Conservation (phyloP, 1,139 yeast species). For the Geotrichum carabidarum region DNA sequence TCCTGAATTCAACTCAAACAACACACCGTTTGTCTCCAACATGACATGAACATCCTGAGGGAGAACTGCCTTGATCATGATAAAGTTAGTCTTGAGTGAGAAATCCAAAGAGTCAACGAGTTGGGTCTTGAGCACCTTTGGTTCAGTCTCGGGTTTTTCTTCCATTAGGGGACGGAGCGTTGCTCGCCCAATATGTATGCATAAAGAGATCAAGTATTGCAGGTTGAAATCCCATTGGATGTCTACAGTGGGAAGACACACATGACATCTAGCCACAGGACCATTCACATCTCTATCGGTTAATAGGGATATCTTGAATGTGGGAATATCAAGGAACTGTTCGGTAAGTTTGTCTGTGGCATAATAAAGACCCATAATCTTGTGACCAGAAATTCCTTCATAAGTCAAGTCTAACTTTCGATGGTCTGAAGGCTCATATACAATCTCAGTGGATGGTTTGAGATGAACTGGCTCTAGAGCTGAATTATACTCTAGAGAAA, state of each 20-base stretch:
- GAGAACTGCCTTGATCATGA: constrained; percentile 46
- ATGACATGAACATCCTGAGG: constrained; percentile 52
- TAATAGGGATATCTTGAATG: constrained; percentile 23
- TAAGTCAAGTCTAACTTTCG: constrained; percentile 22
- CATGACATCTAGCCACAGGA: constrained; percentile 23
- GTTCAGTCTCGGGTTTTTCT: constrained; percentile 2
- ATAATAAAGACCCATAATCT: constrained; percentile 27
- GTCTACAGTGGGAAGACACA: constrained; percentile 29
- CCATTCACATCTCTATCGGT: constrained; percentile 22
- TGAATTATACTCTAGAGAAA: constrained; percentile 7
- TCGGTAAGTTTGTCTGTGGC: constrained; percentile 16
- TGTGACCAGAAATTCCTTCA: constrained; percentile 33
- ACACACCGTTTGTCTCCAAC: constrained; percentile 46
- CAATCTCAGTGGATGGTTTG: neutral
- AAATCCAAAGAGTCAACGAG: constrained; percentile 35
- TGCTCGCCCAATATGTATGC: constrained; percentile 25
- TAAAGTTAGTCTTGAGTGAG: constrained; percentile 38
- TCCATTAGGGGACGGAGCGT: constrained; percentile 9
- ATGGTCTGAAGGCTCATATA: constrained; percentile 8
- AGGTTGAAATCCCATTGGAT: constrained; percentile 33
- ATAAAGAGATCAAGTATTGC: constrained; percentile 28
- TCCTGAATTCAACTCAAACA: constrained; percentile 35
- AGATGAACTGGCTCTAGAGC: neutral
- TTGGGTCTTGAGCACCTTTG: neutral
- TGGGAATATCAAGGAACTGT: constrained; percentile 31